Conservation (phyloP, 1,284 basidiomycete genomes). For the Papiliotrema laurentii region DNA sequence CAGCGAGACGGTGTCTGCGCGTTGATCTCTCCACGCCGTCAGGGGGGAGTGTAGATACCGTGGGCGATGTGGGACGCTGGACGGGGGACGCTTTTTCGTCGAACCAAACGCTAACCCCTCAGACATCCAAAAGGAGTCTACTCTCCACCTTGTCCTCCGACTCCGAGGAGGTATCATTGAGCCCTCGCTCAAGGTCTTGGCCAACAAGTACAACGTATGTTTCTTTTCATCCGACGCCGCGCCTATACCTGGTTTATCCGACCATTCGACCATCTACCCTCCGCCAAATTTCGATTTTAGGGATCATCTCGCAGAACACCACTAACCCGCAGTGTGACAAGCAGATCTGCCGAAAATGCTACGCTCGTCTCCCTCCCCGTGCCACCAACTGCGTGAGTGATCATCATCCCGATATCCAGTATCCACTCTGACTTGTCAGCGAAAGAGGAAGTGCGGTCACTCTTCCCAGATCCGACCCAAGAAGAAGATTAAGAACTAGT, state of each 20-base stretch:
- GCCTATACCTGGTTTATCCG: neutral
- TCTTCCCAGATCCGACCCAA: slow-evolving; percentile 89
- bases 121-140: slow-evolving; percentile 98
- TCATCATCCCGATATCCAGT: slow-evolving; percentile 30
- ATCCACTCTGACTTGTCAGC: slow-evolving; percentile 16
- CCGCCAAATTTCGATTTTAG: neutral
- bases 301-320: slow-evolving; percentile 1
- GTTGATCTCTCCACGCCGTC: too few species aligned
- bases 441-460: slow-evolving; percentile 68
- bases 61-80: too few species aligned
- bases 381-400: slow-evolving; percentile 97
- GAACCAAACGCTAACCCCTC: slow-evolving; percentile 6
- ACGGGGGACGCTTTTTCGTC: too few species aligned
- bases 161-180: slow-evolving; percentile 98
- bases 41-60: neutral
- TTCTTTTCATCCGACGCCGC: neutral
- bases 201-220: slow-evolving; percentile 80
- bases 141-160: slow-evolving; percentile 94
- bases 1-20: too few species aligned
- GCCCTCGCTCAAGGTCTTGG: slow-evolving; percentile 95
- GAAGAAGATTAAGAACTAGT: slow-evolving; percentile 80
- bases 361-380: slow-evolving; percentile 96
- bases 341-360: slow-evolving; percentile 99
- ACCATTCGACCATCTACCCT: too few species aligned
- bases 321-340: slow-evolving; percentile 63